Evolutionary conservation across 2,329 filamentous ascomycete genomes (phyloP).

Genomic region (Thelonectria discophora): DNA sequence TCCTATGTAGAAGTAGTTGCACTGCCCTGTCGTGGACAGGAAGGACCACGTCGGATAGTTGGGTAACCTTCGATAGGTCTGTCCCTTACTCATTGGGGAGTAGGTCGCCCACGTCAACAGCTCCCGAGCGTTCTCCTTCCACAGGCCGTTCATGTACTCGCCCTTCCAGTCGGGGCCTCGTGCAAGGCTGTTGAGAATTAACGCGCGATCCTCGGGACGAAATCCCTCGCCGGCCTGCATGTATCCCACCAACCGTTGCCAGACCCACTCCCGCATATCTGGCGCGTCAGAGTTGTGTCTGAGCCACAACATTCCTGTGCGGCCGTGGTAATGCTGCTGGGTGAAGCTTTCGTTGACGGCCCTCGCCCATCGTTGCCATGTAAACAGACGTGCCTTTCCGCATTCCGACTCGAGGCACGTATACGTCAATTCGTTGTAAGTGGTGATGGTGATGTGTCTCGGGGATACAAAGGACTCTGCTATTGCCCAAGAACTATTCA

Average conservation of each 20-base stretch:
- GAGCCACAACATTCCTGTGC: background rate
- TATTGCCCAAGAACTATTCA: background rate
- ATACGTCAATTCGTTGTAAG: slow-evolving; percentile 7
- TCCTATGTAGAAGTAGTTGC: background rate
- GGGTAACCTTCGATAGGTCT: background rate
- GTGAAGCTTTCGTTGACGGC: slow-evolving; percentile 1
- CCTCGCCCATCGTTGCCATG: background rate
- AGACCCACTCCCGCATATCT: background rate
- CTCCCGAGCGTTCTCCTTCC: background rate
- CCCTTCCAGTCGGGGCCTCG: background rate
- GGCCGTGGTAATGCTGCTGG: background rate
- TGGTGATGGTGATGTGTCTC: slow-evolving; percentile 3
- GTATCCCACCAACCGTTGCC: background rate
- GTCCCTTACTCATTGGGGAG: no score
- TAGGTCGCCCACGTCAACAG: background rate
- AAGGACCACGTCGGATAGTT: slow-evolving; percentile 9
- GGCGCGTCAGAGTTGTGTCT: background rate
- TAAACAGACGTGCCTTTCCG: no score
- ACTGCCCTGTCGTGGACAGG: background rate
- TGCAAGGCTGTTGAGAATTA: background rate
- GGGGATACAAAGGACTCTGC: slow-evolving; percentile 1
- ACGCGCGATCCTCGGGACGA: background rate
- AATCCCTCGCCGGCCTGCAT: background rate
- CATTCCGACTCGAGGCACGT: background rate
- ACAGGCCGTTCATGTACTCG: slow-evolving; percentile 2